A percentile compares a stretch with the other conserved stretches of the same genome.
Conservation (phyloP, 441 rosid genomes). For the Omphalea diandra region DNA sequence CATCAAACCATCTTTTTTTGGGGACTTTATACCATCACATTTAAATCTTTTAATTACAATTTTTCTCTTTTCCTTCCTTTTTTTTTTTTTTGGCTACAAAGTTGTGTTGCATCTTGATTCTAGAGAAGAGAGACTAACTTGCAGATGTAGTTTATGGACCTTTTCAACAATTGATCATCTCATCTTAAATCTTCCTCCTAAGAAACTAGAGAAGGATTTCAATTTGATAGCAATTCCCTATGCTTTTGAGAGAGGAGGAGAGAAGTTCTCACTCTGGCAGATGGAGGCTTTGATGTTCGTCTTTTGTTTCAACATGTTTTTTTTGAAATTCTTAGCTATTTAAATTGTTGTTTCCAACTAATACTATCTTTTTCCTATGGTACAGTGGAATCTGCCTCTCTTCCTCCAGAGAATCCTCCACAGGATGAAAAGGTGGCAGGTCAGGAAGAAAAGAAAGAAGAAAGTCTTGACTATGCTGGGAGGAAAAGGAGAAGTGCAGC, state of each 20-base stretch:
- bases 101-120: background rate
- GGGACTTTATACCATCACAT: background rate
- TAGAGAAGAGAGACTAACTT: background rate
- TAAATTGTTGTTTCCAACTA: background rate
- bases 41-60: background rate
- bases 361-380: background rate
- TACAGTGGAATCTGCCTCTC: slow-evolving; percentile 23
- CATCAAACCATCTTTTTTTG: background rate
- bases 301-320: background rate
- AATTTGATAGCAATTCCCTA: background rate
- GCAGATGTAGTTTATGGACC: too few relatives aligned
- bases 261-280: background rate
- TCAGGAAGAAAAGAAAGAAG: slow-evolving; percentile 28
- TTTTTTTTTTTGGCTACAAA: background rate
- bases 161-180: too few relatives aligned
- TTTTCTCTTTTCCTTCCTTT: background rate
- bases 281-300: background rate
- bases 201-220: background rate
- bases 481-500: slow-evolving; percentile 29
- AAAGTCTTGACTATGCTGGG: slow-evolving; percentile 22
- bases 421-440: slow-evolving; percentile 23
- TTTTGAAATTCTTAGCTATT: background rate
- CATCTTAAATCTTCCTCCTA: too few relatives aligned
- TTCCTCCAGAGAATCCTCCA: slow-evolving; percentile 30
- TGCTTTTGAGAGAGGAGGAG: background rate